Base-by-base conservation (phyloP, 1,139 yeast species). In the Nakaseomyces kungkrabaensis region DNA sequence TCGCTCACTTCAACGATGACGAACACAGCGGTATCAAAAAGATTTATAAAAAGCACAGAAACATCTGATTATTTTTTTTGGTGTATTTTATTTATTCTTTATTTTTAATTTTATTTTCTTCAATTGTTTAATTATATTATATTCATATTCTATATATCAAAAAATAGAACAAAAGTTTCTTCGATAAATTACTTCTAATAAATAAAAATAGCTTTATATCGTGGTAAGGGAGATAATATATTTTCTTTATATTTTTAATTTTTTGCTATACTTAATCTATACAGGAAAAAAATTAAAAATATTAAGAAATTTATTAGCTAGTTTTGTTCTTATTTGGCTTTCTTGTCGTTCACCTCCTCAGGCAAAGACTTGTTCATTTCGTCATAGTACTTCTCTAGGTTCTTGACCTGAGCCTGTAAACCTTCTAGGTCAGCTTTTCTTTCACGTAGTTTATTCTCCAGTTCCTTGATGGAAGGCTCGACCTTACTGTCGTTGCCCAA, bases 381-480 rank as follows among this genome's bases (percentile, higher is more conserved):
- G 55, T 81, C 79, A 59, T 78, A 81, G 24, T 77, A 75, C 24
- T 61, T 67, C 62, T 78, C 83, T 54, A 79, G 66, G 3, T 80
- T 78, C 33, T 68, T 64, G 51, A 81, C 68, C 62, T 82, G 88
- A 53, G 71, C 74, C 59, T 73, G 74, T 59, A 82, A 66, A 1
- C 76, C 71, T 11, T 66, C 70, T 46, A 80, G 69, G 56, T 81
- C 82, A 36, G 68, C 58, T 7, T 77, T 75, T 56, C 75, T 78
- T 37, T 54, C 52, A 27, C 56, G 59, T 45, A 72, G 51, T 52
- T 66, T 61, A 48, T 69, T 68, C 56, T 74, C 68, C 60, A 78
- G 67, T 53, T 46, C 44, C 34, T 59, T 33, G 48, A 52, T 31
- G 56, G 52, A 37, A 33, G 67, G 66, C 42, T 44, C 49, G 49